These are phyloP conservation scores for Wallacemonas sp. DNA, from an alignment of 208 protist species.

Conservation along the genomic window DNA sequence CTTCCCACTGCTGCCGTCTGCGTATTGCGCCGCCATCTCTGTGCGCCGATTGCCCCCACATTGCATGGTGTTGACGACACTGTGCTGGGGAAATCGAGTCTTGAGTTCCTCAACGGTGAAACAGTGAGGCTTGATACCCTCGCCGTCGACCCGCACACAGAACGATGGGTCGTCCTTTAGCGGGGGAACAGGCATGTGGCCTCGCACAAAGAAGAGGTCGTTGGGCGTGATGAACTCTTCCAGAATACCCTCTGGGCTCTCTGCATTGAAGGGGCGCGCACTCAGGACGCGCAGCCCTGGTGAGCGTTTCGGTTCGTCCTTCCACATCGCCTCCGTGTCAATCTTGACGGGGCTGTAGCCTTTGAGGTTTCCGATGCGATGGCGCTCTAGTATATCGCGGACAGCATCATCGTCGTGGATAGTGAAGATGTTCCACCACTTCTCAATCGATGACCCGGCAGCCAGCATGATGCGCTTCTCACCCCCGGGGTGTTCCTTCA, in stretches of 20 bases:
- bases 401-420: conserved; percentile 51
- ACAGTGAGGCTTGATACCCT: conserved; percentile 28
- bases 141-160: conserved; percentile 41
- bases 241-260: conserved; percentile 37
- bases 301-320: conserved; percentile 36
- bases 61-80: conserved; percentile 49
- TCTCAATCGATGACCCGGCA: conserved; percentile 61
- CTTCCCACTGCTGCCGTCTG: conserved; percentile 2
- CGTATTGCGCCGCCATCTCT: conserved; percentile 34
- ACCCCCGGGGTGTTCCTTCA: conserved; percentile 73
- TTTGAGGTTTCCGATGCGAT: conserved; percentile 39
- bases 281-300: conserved; percentile 38
- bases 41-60: conserved; percentile 79
- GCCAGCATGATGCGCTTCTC: conserved; percentile 76
- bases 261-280: conserved; percentile 67
- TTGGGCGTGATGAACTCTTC: conserved; percentile 68
- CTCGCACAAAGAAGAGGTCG: conserved; percentile 76
- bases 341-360: conserved; percentile 27
- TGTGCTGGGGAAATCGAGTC: conserved; percentile 35
- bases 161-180: conserved; percentile 28
- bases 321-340: conserved; percentile 26
- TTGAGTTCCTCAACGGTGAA: conserved; percentile 67
- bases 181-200: conserved; percentile 76
- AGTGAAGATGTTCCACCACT: conserved; percentile 76
- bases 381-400: conserved; percentile 37